phyloP scores from a whole-genome alignment of 176 grass and related monocot genomes.

The Zea mays region DNA sequence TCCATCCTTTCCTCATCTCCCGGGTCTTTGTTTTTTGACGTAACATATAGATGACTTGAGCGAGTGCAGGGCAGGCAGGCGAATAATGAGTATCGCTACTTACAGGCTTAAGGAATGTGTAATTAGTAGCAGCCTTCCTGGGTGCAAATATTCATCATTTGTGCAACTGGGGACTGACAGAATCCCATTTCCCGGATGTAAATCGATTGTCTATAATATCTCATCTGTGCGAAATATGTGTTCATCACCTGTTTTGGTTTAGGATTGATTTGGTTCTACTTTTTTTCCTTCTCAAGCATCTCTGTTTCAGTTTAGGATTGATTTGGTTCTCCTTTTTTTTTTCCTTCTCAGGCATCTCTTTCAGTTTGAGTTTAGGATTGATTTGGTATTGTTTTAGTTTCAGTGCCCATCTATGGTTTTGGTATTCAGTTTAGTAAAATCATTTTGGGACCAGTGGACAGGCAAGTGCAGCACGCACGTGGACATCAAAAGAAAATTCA shows the following conservation, averaged over 20 bases:
- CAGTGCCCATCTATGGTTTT: background rate
- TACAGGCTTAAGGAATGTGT: background rate
- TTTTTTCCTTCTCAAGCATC: background rate
- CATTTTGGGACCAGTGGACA: background rate
- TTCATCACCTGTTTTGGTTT: background rate
- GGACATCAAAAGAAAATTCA: background rate
- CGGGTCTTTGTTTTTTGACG: conserved; percentile 8
- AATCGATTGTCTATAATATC: conserved; percentile 11
- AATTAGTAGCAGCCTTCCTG: background rate
- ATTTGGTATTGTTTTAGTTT: too few relatives aligned
- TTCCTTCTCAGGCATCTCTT: too few relatives aligned
- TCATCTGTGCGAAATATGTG: conserved; percentile 11
- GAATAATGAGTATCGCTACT: conserved; percentile 26
- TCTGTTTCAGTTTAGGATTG: too few relatives aligned
- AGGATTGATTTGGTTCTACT: too few relatives aligned
- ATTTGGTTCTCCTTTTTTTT: too few relatives aligned
- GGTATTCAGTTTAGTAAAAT: background rate
- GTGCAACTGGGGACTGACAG: conserved; percentile 24
- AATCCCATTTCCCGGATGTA: conserved; percentile 28
- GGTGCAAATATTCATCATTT: conserved; percentile 1
- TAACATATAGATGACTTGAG: conserved; percentile 32
- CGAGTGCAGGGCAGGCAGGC: conserved; percentile 24
- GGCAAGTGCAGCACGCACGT: background rate
- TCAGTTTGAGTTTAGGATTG: too few relatives aligned
- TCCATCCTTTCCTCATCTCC: conserved; percentile 23